phyloP scores from a whole-genome alignment of 2,329 filamentous ascomycete species.

The Aspergillus calidoustus region DNA sequence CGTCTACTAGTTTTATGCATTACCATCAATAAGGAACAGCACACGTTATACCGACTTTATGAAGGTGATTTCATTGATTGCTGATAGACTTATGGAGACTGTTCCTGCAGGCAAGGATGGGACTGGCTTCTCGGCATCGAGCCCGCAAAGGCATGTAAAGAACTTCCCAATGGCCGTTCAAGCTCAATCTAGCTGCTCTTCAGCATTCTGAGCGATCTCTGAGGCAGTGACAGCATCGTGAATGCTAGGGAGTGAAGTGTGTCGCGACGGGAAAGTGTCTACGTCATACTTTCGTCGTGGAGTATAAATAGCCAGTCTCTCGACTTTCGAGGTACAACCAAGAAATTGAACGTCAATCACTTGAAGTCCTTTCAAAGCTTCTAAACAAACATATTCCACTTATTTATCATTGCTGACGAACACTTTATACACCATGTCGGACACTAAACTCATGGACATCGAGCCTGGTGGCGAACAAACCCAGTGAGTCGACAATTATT shows the following conservation, averaged over 20 bases:
- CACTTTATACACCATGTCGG: slow-evolving; percentile 48
- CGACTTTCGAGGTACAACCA: neutral
- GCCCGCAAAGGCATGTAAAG: neutral
- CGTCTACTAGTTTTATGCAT: no score
- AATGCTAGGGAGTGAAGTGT: neutral
- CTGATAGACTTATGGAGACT: neutral
- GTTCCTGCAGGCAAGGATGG: neutral
- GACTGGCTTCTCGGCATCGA: neutral
- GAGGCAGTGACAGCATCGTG: neutral
- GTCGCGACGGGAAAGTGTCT: neutral
- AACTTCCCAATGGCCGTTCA: neutral
- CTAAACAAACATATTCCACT: neutral
- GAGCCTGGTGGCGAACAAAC: slow-evolving; percentile 63
- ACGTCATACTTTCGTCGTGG: slow-evolving; percentile 8
- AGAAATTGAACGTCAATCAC: neutral
- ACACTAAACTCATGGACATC: slow-evolving; percentile 61
- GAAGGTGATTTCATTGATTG: neutral
- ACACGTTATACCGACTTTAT: neutral
- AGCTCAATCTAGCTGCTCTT: neutral
- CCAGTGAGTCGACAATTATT: slow-evolving; percentile 48
- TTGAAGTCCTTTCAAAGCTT: neutral
- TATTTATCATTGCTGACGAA: neutral
- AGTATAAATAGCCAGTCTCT: neutral
- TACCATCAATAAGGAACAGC: neutral
- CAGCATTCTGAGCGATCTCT: neutral